phyloP scores from a whole-genome alignment of 306 rosid genomes.

The Dicorynia guianensis region DNA sequence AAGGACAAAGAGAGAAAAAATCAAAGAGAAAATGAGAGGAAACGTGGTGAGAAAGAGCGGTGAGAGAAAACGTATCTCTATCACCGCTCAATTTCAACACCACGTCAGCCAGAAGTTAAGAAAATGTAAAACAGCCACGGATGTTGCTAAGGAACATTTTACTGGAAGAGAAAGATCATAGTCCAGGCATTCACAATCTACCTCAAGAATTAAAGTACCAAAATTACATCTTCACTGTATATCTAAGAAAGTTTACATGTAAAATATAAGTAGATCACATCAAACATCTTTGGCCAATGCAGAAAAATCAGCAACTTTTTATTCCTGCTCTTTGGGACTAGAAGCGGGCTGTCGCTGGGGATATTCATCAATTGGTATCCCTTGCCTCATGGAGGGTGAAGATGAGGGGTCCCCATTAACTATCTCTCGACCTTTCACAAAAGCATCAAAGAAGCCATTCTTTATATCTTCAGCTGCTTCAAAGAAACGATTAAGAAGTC shows the following conservation, averaged over 20 bases:
- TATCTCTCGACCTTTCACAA: conserved; percentile 47
- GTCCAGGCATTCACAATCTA: conserved; percentile 9
- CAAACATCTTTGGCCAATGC: conserved; percentile 77
- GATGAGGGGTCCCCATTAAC: conserved; percentile 61
- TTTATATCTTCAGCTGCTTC: conserved; percentile 81
- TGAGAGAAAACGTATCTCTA: no score
- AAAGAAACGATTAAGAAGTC: conserved; percentile 61
- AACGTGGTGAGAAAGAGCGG: no score
- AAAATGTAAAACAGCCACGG: neutral
- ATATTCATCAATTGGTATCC: conserved; percentile 62
- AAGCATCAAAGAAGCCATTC: conserved; percentile 58
- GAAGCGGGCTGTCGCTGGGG: conserved; percentile 45
- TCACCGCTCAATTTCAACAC: no score
- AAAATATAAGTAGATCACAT: conserved; percentile 13
- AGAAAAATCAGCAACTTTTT: conserved; percentile 57
- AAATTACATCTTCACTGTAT: neutral
- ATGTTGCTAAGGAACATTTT: conserved; percentile 8
- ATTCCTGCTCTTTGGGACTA: conserved; percentile 41
- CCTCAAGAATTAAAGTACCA: neutral
- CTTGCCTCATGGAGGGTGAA: conserved; percentile 54
- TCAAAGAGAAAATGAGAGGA: no score
- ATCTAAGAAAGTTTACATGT: neutral
- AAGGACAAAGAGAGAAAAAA: no score
- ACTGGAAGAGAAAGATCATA: conserved; percentile 16
- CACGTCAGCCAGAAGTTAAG: neutral